Conservation (phyloP, 768 basidiomycete genomes). For the Boletus sp. region DNA sequence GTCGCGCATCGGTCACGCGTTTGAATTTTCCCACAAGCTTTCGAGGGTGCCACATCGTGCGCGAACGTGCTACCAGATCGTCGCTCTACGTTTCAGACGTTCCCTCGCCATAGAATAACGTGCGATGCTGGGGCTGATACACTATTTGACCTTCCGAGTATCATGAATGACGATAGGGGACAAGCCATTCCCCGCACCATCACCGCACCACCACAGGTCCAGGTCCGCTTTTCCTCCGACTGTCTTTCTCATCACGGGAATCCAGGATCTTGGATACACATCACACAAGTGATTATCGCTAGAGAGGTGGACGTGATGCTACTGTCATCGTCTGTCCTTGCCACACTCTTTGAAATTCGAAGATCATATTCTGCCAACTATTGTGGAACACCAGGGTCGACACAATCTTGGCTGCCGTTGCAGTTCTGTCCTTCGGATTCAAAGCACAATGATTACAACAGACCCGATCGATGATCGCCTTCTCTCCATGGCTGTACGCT, state of each 20-base stretch:
- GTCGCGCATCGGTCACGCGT: slow-evolving; percentile 5
- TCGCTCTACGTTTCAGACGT: not conserved
- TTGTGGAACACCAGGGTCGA: not conserved
- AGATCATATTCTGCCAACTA: not conserved
- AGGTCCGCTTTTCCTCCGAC: not conserved
- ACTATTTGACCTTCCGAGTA: too few relatives aligned
- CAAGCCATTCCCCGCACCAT: not conserved
- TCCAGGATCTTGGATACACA: too few relatives aligned
- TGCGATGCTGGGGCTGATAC: not conserved
- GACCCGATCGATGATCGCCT: not conserved
- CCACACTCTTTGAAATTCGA: not conserved
- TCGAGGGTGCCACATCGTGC: not conserved
- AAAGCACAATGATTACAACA: too few relatives aligned
- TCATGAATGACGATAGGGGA: not conserved
- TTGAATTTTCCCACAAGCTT: not conserved
- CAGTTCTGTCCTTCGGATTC: not conserved
- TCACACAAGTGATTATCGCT: too few relatives aligned
- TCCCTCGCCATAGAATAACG: not conserved
- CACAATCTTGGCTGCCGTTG: not conserved
- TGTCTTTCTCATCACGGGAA: too few relatives aligned
- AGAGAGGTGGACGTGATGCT: too few relatives aligned
- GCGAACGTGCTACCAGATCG: too few relatives aligned
- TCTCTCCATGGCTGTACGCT: not conserved
- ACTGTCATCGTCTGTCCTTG: not conserved
- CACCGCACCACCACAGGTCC: not conserved